Evolutionary conservation across 148 eudicot species (phyloP).

Genomic region (Mesembryanthemum crystallinum): DNA sequence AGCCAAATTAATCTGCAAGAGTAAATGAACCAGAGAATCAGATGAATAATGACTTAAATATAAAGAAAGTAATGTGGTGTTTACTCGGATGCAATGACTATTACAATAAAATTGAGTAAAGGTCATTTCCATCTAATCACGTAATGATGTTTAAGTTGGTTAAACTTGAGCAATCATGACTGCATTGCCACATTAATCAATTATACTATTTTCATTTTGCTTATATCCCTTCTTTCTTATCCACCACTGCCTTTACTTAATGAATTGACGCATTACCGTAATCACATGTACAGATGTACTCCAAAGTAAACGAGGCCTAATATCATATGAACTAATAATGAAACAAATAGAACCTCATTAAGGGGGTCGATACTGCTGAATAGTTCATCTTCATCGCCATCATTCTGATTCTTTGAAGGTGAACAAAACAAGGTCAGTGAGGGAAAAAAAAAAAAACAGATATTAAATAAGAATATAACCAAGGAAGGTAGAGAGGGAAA

Average conservation of each 20-base stretch:
- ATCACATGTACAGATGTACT: no score
- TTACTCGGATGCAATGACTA: no score
- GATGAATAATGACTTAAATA: not conserved
- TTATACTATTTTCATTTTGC: no score
- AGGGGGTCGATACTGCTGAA: constrained; percentile 71
- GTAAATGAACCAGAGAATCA: not conserved
- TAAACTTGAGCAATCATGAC: no score
- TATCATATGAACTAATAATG: not conserved
- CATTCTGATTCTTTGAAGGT: constrained; percentile 54
- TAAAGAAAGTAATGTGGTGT: no score
- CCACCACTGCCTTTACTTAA: no score
- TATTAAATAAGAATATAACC: not conserved
- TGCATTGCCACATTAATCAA: no score
- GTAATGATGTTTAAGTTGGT: no score
- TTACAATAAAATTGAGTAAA: no score
- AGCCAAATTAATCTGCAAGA: constrained; percentile 75
- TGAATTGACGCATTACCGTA: no score
- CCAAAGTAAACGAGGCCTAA: not conserved
- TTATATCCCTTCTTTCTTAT: no score
- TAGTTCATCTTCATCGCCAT: constrained; percentile 65
- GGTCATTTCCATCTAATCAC: no score
- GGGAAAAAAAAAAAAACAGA: not conserved
- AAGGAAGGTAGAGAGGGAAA: not conserved
- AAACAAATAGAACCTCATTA: constrained; percentile 53
- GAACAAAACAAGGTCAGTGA: constrained; percentile 3